Base-by-base conservation (phyloP, 768 basidiomycete species). In the Pleurotus pulmonarius region DNA sequence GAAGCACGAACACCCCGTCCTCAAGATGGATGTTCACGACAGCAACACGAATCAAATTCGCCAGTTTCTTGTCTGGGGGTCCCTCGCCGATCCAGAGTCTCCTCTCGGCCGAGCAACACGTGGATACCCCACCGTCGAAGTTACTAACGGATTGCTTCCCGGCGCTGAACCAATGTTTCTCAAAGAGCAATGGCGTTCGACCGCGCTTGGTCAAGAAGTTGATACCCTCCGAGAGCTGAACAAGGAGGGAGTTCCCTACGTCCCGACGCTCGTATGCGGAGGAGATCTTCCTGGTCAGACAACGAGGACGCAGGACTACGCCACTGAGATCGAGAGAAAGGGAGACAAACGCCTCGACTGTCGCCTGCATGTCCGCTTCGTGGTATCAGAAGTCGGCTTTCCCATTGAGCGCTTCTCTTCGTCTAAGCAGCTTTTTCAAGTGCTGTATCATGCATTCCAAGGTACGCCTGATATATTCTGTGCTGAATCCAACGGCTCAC, bases 181-280 rank as follows among this genome's bases (percentile, higher is more conserved):
- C 11, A 71, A 71, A 46, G 70, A 71, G 37, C 58, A 43, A 2
- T 71, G 70, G 70, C 58, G 69, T 4, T 26, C 48, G 7, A 37
- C 22, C 3, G 43, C 15, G 4, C 15, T 49, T 15, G 37, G 39
- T 5, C 39, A 48, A 5, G 70, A 71, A 49, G 56, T 59, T 2
- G 59, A 61, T 7, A 63, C 63, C 3, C 29, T 49, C 16, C n/a
- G 16, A 62, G 69, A 22, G 38, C 46, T 16, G 25, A 49, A 20
- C 4, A 22, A 56, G 15, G 18, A 52, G 0, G 15, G 7, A 12
- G 62, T 71, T 25, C 40, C 49, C 7, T 34, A 67, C 18, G 58
- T 74, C 29, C 68, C 72, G 1, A 45, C 38, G 13, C 48, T 70
- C 16, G 25, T 67, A 7, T 65, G 62, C 26, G 73, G 69, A 4